Percentiles rank a stretch among this genome's conserved stretches.
Conservation (phyloP, 139 green algal genomes). For the Tetraselmis striata region DNA sequence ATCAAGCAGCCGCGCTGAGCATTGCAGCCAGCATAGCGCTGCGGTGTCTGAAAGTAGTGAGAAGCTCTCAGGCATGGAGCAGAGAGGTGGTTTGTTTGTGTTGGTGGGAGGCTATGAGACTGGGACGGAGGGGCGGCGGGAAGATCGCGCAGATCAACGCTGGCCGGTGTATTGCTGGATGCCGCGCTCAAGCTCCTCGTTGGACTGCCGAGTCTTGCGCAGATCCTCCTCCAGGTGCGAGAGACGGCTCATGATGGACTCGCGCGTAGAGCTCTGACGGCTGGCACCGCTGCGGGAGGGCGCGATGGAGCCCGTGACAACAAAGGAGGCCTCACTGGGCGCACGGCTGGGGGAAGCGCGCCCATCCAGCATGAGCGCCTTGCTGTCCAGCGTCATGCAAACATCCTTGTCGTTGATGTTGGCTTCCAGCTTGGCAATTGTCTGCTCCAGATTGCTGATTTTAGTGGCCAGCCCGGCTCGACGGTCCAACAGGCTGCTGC, state of each 20-base stretch:
- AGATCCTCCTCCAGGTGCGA: neutral
- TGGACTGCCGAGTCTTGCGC: neutral
- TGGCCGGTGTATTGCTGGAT: neutral
- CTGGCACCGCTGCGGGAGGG: neutral
- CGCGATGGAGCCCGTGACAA: neutral
- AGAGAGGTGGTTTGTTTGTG: too few species aligned
- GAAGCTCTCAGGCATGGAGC: too few species aligned
- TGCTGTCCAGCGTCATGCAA: neutral
- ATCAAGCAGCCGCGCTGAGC: too few species aligned
- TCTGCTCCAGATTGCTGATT: neutral
- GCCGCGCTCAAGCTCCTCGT: neutral
- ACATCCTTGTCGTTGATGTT: neutral
- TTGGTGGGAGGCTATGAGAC: neutral
- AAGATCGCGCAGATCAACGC: neutral
- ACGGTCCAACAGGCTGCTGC: neutral
- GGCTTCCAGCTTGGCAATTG: neutral
- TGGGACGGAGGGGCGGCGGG: neutral
- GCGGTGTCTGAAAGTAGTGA: too few species aligned
- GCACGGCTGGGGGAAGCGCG: neutral
- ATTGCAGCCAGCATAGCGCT: too few species aligned
- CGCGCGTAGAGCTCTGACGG: neutral
- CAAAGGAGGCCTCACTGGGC: neutral
- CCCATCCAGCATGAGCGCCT: neutral
- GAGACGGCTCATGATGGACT: neutral
- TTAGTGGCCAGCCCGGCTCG: neutral